These are phyloP conservation scores for Ananas comosus DNA, from an alignment of 176 grass and related monocot genomes.

Conservation along the genomic window DNA sequence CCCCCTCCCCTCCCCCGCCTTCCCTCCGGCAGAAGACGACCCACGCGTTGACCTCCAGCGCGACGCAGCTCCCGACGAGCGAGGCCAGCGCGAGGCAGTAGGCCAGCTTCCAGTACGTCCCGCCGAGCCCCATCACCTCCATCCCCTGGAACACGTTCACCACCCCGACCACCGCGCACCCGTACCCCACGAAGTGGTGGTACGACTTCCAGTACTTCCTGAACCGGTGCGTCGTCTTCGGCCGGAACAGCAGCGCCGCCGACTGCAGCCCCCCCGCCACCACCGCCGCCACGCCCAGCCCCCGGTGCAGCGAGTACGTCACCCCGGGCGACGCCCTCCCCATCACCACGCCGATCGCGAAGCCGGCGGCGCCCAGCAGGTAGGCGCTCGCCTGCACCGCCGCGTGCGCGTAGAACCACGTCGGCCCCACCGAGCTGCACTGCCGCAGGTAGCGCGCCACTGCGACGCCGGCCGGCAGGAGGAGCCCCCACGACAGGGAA, in stretches of 20 bases:
- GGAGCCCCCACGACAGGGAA: constrained; percentile 69
- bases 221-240: constrained; percentile 90
- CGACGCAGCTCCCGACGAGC: constrained; percentile 57
- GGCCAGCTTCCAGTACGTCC: constrained; percentile 84
- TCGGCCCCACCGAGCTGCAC: constrained; percentile 41
- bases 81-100: constrained; percentile 84
- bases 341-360: constrained; percentile 80
- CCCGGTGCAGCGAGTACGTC: constrained; percentile 73
- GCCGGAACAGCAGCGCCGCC: constrained; percentile 78
- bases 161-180: constrained; percentile 80
- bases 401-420: constrained; percentile 94
- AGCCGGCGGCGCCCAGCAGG: constrained; percentile 53
- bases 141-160: constrained; percentile 98
- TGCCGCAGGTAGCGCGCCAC: constrained; percentile 86
- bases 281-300: constrained; percentile 65
- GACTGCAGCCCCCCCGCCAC: constrained; percentile 78
- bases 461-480: constrained; percentile 58
- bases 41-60: constrained; percentile 97
- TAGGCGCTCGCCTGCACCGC: constrained; percentile 54
- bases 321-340: constrained; percentile 54
- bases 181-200: constrained; percentile 95
- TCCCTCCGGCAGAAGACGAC: constrained; percentile 74
- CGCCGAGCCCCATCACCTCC: constrained; percentile 76
- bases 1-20: neutral
- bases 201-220: constrained; percentile 99